phyloP scores from a whole-genome alignment of 345 rosid species.

The Ricinus communis region DNA sequence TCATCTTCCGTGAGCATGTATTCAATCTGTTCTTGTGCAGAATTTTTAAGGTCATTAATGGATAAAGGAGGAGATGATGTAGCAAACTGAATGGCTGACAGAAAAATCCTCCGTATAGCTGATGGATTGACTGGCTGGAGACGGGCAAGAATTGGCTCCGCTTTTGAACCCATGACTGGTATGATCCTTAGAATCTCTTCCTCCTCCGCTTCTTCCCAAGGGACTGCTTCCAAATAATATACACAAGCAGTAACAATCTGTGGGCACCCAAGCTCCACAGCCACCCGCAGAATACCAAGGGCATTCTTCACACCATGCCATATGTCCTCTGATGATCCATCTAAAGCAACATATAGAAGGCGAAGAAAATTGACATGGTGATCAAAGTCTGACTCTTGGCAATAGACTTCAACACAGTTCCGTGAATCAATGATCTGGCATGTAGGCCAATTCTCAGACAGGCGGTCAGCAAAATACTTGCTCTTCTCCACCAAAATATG shows the following conservation, averaged over 20 bases:
- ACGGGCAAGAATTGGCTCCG: constrained; percentile 70
- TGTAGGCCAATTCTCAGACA: constrained; percentile 90
- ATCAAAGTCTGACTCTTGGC: constrained; percentile 73
- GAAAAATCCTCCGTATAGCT: constrained; percentile 52
- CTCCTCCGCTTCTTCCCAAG: constrained; percentile 95
- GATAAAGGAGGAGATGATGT: constrained; percentile 57
- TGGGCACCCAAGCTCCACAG: constrained; percentile 65
- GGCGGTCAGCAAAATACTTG: constrained; percentile 82
- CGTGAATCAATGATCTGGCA: constrained; percentile 92
- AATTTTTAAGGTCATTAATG: constrained; percentile 56
- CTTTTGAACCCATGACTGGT: constrained; percentile 66
- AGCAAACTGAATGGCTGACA: constrained; percentile 63
- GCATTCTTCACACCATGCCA: constrained; percentile 80
- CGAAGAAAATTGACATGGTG: constrained; percentile 72
- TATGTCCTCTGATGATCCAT: constrained; percentile 49
- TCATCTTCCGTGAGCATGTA: constrained; percentile 94
- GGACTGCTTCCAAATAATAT: constrained; percentile 88
- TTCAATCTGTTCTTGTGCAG: constrained; percentile 84
- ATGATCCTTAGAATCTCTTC: constrained; percentile 72
- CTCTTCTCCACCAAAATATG: constrained; percentile 60
- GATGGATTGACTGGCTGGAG: constrained; percentile 68
- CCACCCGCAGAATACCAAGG: constrained; percentile 74
- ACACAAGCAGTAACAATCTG: constrained; percentile 63
- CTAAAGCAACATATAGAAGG: constrained; percentile 55
- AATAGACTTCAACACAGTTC: constrained; percentile 78